These are phyloP conservation scores for Fusarium azukiicola DNA, from an alignment of 2,329 filamentous ascomycete species.

Conservation along the genomic window DNA sequence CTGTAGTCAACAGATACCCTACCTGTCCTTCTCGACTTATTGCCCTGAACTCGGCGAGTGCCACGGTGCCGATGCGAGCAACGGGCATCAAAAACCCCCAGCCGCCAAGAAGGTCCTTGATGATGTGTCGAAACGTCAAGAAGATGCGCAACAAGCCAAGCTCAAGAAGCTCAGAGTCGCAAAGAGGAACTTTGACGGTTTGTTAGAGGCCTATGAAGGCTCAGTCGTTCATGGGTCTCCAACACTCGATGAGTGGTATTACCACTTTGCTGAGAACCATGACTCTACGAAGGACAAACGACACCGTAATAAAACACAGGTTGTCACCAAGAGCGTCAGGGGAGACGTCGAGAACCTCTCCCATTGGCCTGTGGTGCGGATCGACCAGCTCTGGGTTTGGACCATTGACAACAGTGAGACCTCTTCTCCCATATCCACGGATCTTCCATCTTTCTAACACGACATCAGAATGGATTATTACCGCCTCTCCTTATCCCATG, in stretches of 20 bases:
- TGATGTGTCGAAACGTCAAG: too few relatives aligned
- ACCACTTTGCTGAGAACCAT: neutral
- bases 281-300: neutral
- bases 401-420: neutral
- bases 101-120: too few relatives aligned
- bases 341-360: too few relatives aligned
- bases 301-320: neutral
- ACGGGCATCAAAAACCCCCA: too few relatives aligned
- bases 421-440: too few relatives aligned
- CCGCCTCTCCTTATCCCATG: neutral
- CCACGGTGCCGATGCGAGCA: too few relatives aligned
- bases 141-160: too few relatives aligned
- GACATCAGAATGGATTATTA: constrained; percentile 19
- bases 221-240: neutral
- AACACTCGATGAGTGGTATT: constrained; percentile 24
- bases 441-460: too few relatives aligned
- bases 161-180: too few relatives aligned
- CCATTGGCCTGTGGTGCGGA: neutral
- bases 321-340: constrained; percentile 4
- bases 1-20: neutral
- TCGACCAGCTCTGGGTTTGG: constrained; percentile 27
- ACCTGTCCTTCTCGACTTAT: neutral
- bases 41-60: neutral
- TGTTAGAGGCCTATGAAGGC: neutral
- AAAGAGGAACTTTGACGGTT: neutral